Evolutionary conservation across 2,329 filamentous ascomycete genomes (phyloP), one percentile per base, ranked within the genome.

Genomic region (Dactylonectria estremocensis): DNA sequence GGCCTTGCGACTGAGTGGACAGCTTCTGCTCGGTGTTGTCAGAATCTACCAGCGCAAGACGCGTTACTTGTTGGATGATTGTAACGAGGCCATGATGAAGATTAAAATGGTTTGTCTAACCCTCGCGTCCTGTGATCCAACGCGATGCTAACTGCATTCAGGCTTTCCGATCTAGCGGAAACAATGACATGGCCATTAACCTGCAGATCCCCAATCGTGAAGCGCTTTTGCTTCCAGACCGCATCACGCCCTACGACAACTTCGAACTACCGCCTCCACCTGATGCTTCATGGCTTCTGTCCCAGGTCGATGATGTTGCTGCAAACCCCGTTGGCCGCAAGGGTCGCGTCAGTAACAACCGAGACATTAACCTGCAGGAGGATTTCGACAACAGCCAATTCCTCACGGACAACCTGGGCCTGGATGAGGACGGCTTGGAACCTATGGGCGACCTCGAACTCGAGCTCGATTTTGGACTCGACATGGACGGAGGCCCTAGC

Each of bases 41-140:
- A 91, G 95, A 79, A 99, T 99, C 78, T 99, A 99, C 83, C 97
- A 95, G 82, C 90, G 96, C 78, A 99, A 99, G 84, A 95, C 96
- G 78, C 93, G 95, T 77, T 99, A 99, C 82, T 86, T 99, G 57
- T 86, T 98, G 54, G 96, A 99, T 78, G 96, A 99, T 80, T 99
- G 96, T 83, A 98, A 97, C 77, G 96, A 99, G 83, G 95, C 95
- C 45, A 86, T 99, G 72, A 92, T 97, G 87, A 98, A 98, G 85
- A 98, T 99, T 77, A 98, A 98, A 80, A 97, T 98, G 95, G 95
- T 98, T 83, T 46, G 87, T 74, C 53, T 35, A 16, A 40, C 52
- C 40, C 52, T 59, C 18, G 28, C 24, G 14, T 5, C n/a, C 37
- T 33, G 56, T 46, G 7, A 13, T 37, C 20, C 7, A 31, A 58